Base-by-base conservation (phyloP, 1,284 basidiomycete species). In the Leccinum laetum region DNA sequence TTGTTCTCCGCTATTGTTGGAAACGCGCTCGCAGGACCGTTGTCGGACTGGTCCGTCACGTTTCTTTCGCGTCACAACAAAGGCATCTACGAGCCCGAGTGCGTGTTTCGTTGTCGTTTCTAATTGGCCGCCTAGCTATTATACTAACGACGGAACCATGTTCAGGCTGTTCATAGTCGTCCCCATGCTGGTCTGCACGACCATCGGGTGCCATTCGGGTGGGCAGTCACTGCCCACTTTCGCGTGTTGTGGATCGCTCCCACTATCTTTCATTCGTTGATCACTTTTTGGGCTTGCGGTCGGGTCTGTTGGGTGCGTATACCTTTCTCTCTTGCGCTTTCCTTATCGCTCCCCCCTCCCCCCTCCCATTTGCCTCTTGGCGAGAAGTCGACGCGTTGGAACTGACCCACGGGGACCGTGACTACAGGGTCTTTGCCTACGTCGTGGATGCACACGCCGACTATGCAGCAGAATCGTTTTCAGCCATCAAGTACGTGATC, bases 191-290 rank as follows among this genome's bases (percentile, higher is more conserved):
- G 29, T 60, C 39, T n/a, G 24, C 39, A 26, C 58, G 9, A 44
- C 58, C 39, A 60, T 60, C 14, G 58, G 41, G 26, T 60, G 58
- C n/a, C n/a, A 41, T 60, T 60, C 39, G 41, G 58, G 41, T 46
- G 58, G 58, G 58, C 41, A 14, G 18, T 60, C 10, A 60, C 39
- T 60, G 39, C 58, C 5, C 21, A 60, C 39, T 44, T 60, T 39
- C 24, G 11, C 5, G 58, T 44, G 44, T 44, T 44, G 21, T 60
- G 58, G 58, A 60, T 60, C 39, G 58, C 35, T 18, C 58, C 58
- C 5, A 10, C 58, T 26, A 60, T 60, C 41, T 60, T 60, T 60
- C 7, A 46, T 26, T 60, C 58, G 24, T 18, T 60, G 24, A 21
- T 60, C 26, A 60, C 26, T 29, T 60, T 60, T 60, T 11, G 58